A percentile compares a stretch with the other conserved stretches of the same genome.
Conservation (phyloP, 441 rosid species). For the Dalechampia spathulata region DNA sequence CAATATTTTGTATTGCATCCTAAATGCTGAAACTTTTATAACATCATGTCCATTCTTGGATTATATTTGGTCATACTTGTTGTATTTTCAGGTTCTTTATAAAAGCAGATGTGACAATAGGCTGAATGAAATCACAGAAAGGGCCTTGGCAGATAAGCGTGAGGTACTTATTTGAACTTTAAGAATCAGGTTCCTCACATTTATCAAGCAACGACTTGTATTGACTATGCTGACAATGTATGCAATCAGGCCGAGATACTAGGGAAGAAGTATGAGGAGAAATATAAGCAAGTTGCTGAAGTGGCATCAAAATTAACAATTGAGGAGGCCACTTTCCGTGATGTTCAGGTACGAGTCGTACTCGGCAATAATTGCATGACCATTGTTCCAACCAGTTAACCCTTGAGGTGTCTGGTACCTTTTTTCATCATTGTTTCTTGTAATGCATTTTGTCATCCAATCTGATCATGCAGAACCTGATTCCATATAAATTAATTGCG, state of each 20-base stretch:
- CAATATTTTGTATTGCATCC: neutral
- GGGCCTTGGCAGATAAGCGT: slow-evolving; percentile 86
- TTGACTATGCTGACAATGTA: slow-evolving; percentile 18
- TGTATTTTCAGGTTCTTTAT: slow-evolving; percentile 54
- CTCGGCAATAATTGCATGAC: slow-evolving; percentile 1
- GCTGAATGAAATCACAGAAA: slow-evolving; percentile 86
- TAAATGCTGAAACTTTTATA: neutral
- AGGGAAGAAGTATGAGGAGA: slow-evolving; percentile 94
- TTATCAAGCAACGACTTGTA: slow-evolving; percentile 12
- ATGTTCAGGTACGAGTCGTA: slow-evolving; percentile 56
- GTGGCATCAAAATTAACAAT: slow-evolving; percentile 87
- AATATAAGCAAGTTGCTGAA: slow-evolving; percentile 96
- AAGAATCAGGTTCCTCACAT: slow-evolving; percentile 7
- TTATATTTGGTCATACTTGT: neutral
- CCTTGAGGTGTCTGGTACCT: neutral
- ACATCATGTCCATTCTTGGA: neutral
- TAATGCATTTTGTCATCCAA: neutral
- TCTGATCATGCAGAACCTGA: neutral
- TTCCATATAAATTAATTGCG: neutral
- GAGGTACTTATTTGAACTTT: slow-evolving; percentile 48
- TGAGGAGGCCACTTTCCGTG: slow-evolving; percentile 94
- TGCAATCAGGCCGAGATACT: slow-evolving; percentile 65
- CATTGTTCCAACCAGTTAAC: slow-evolving; percentile 13
- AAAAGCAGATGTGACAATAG: slow-evolving; percentile 96
- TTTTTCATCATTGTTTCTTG: neutral